Base-by-base conservation (phyloP, 140 eudicot species). In the Ambrosia hybrid region DNA sequence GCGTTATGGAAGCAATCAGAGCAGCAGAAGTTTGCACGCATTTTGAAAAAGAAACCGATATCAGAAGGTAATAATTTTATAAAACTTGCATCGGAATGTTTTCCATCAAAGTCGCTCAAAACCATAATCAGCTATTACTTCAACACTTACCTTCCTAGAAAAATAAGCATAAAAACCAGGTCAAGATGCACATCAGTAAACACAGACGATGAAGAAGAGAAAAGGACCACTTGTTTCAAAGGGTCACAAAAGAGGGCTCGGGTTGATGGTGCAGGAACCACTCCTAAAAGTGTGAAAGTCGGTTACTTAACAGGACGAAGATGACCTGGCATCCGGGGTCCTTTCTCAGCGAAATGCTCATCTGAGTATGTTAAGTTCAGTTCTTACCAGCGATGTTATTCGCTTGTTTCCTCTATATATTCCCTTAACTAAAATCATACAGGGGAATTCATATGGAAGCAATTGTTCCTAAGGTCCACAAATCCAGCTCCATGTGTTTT, bases 141-240 rank as follows among this genome's bases (percentile, higher is more conserved):
- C 55, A 86, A 89, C 45, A 94, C 78, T 33, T 86, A 78, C 69
- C 79, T 85, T 39, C 93, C 93, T 43, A 74, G 80, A 63, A 65
- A 68, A 14, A 53, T 89, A 57, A 71, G 91, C 63, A 30, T 67
- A 52, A 79, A 73, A 71, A 78, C 78, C n/a, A 79, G 88, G 86
- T 80, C 84, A 30, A 55, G 80, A 8, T 21, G 46, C 45, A 73
- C 71, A 52, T 67, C 57, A 16, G 80, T 86, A 38, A 83, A 85
- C 62, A 73, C 80, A 43, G 89, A 84, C 65, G 86, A 80, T 56
- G 96, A 84, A 15, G 85, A 79, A 41, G 76, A 76, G 13, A 45
- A 37, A 66, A 73, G 51, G 5, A 33, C 41, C 72, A 51, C 73
- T 65, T 71, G 79, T 70, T 7, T 74, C 17, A 43, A 45, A 81